phyloP scores from a whole-genome alignment of 2,329 filamentous ascomycete species.

The Xylaria sp. region DNA sequence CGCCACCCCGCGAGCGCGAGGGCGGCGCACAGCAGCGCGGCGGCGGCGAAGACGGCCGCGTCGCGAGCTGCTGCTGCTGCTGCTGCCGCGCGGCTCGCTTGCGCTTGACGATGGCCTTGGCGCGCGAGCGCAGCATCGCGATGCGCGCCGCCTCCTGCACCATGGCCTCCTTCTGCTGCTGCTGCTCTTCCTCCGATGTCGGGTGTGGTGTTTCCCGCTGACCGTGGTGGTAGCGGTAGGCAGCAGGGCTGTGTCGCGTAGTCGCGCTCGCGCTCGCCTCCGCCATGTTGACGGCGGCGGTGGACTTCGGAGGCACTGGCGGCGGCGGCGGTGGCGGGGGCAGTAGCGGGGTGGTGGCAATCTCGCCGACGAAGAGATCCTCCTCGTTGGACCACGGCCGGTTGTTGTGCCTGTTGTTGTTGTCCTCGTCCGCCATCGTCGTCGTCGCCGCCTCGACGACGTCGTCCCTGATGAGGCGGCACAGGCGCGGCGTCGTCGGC shows the following conservation, averaged over 20 bases:
- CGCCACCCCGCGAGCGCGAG: slow-evolving; percentile 15
- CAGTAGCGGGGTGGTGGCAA: too few species aligned
- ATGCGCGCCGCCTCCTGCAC: slow-evolving; percentile 33
- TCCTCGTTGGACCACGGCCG: too few species aligned
- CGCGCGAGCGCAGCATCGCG: slow-evolving; percentile 30
- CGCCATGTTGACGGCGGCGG: too few species aligned
- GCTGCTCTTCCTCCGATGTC: slow-evolving; percentile 12
- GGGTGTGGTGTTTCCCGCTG: slow-evolving; percentile 13
- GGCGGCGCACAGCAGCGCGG: slow-evolving; percentile 21
- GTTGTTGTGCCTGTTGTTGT: neutral
- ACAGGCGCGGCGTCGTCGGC: slow-evolving; percentile 12
- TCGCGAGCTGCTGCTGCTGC: slow-evolving; percentile 16
- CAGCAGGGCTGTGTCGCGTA: too few species aligned
- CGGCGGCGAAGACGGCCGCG: slow-evolving; percentile 23
- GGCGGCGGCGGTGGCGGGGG: too few species aligned
- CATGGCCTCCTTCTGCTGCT: slow-evolving; percentile 20
- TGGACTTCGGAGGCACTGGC: too few species aligned
- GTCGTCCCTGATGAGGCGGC: too few species aligned
- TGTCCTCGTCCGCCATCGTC: too few species aligned
- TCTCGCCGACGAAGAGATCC: too few species aligned
- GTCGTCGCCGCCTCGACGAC: too few species aligned
- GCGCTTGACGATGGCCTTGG: slow-evolving; percentile 20
- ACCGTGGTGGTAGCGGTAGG: slow-evolving; percentile 1
- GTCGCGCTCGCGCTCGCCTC: too few species aligned
- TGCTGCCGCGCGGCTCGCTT: slow-evolving; percentile 16